Evolutionary conservation across 1,284 basidiomycete genomes (phyloP), one percentile per base, ranked within the genome.

Genomic region (Cerioporus squamosus): DNA sequence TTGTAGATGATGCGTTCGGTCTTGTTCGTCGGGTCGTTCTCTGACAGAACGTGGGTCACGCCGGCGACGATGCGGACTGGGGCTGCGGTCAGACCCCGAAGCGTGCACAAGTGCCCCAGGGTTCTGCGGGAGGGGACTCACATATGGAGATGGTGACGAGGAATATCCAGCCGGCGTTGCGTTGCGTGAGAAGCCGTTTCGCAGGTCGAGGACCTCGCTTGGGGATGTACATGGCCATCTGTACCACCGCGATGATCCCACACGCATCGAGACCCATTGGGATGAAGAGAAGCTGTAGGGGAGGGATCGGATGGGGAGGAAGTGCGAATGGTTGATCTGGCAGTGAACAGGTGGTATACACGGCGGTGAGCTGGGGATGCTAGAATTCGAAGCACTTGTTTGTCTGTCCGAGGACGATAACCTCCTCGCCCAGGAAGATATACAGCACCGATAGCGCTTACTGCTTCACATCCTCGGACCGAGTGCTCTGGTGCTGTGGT

Each of bases 91-190:
- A 29, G 3, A 29, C 26, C 9, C 26, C 9, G 26, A 9, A 29
- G 6, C 3, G 1, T 61, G 86, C 85, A 15, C 39, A 42, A n/a
- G n/a, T n/a, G 12, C 7, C 12, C n/a, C n/a, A n/a, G n/a, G n/a
- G n/a, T n/a, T n/a, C n/a, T n/a, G n/a, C n/a, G n/a, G n/a, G 38
- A 57, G 38, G 38, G 12, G 14, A 18, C 64, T 18, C 42, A 67
- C 66, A 55, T 22, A 68, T 51, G n/a, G 66, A 61, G 14, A 67
- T 36, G 3, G 85, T 68, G 39, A 81, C 74, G n/a, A 88, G 75
- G 60, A 82, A 81, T 23, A 87, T 68, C 85, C 85, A 89, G 57
- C 84, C 87, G 22, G 78, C 82, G 66, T 85, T 80, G n/a, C n/a
- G n/a, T n/a, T n/a, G 46, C 79, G 75, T 53, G 78, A 67, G 62